phyloP scores from a whole-genome alignment of 1,284 basidiomycete species.

The Puccinia polysora region DNA sequence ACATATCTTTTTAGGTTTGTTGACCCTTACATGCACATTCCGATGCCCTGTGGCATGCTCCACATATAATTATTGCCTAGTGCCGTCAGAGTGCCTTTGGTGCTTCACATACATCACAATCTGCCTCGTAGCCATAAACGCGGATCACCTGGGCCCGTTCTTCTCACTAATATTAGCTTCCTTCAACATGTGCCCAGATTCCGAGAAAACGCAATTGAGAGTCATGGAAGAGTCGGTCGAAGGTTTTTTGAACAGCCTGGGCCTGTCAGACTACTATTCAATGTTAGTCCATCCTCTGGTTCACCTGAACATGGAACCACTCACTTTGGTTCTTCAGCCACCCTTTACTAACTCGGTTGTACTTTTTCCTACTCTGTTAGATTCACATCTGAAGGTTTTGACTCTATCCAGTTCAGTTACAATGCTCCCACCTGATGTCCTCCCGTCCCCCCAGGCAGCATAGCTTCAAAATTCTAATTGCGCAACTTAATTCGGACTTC shows the following conservation, averaged over 20 bases:
- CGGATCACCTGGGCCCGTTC: too few relatives aligned
- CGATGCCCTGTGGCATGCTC: too few relatives aligned
- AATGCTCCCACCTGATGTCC: neutral
- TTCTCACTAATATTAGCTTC: too few relatives aligned
- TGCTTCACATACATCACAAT: too few relatives aligned
- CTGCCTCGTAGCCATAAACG: too few relatives aligned
- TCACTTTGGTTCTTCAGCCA: neutral
- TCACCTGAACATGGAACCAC: neutral
- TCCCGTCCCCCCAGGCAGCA: neutral
- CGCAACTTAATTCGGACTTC: neutral
- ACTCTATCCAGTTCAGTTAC: conserved; percentile 18
- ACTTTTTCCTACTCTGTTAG: conserved; percentile 11
- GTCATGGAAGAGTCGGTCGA: conserved; percentile 4
- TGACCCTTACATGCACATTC: too few relatives aligned
- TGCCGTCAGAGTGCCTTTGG: too few relatives aligned
- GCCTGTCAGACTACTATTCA: conserved; percentile 26
- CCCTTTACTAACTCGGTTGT: neutral
- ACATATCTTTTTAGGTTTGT: too few relatives aligned
- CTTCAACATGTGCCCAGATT: too few relatives aligned
- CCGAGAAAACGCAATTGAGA: neutral
- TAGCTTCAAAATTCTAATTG: neutral
- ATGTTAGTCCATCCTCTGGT: conserved; percentile 7
- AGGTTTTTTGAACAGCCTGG: conserved; percentile 16
- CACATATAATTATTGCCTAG: too few relatives aligned
- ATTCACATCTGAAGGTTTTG: conserved; percentile 35